phyloP scores from a whole-genome alignment of 805 yeast species.

The Wickerhamiella domercqiae region DNA sequence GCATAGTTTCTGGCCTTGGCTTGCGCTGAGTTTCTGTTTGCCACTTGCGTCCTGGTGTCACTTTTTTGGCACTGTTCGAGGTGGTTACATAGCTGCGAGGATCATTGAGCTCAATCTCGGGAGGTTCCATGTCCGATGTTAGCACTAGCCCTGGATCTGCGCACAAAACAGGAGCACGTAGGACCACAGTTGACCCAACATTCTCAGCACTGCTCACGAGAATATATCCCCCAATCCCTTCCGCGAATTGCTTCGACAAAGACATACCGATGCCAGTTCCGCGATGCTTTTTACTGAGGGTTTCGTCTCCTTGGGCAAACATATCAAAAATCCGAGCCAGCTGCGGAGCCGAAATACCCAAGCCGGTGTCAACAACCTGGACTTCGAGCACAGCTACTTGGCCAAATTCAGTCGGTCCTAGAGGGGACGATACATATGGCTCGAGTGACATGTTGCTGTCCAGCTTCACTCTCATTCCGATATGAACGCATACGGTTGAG shows the following conservation, averaged over 20 bases:
- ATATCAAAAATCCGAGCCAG: constrained; percentile 87
- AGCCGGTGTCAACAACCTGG: constrained; percentile 76
- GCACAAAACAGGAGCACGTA: constrained; percentile 11
- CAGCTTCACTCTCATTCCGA: constrained; percentile 2
- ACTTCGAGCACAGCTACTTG: constrained; percentile 32
- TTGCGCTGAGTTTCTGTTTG: neutral
- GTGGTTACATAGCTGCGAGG: neutral
- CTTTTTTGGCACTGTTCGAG: neutral
- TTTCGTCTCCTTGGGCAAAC: constrained; percentile 92
- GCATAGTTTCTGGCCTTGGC: constrained; percentile 2
- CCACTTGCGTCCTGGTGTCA: neutral
- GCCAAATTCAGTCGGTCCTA: neutral
- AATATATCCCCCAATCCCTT: constrained; percentile 76
- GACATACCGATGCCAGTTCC: constrained; percentile 90
- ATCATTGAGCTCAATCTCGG: neutral
- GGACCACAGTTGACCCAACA: constrained; percentile 11
- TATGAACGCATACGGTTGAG: constrained; percentile 17
- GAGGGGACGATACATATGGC: neutral
- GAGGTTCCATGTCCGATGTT: neutral
- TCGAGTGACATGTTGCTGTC: neutral
- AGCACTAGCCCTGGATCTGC: neutral
- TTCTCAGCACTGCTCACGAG: constrained; percentile 20
- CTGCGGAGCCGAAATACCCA: constrained; percentile 70
- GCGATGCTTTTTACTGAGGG: constrained; percentile 76
- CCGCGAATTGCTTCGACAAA: constrained; percentile 78